These are phyloP conservation scores for Podochytrium sp. DNA, from an alignment of 192 early-diverging fungal species.

Conservation along the genomic window DNA sequence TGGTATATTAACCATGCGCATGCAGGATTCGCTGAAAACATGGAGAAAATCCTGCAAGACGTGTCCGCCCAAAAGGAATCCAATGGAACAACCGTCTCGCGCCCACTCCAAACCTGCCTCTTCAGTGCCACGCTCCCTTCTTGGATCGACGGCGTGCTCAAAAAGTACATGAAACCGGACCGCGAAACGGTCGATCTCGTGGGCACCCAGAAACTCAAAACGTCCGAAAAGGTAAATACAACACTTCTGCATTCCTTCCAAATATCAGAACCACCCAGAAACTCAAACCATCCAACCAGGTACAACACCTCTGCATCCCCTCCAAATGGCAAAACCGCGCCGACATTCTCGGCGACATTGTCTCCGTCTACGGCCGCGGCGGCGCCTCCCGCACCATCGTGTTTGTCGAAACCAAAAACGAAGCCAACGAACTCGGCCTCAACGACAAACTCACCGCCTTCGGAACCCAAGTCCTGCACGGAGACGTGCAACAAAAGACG, in stretches of 20 bases:
- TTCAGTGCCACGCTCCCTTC: conserved; percentile 86
- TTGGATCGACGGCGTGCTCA: conserved; percentile 68
- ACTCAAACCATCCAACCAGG: no score
- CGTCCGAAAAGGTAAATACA: conserved; percentile 76
- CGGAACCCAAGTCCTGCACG: conserved; percentile 83
- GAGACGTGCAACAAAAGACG: conserved; percentile 80
- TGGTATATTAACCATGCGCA: neutral
- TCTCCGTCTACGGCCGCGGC: conserved; percentile 80
- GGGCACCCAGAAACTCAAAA: conserved; percentile 86
- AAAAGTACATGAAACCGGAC: conserved; percentile 60
- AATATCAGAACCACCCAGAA: conserved; percentile 87
- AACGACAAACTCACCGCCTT: conserved; percentile 74
- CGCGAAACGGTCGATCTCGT: conserved; percentile 78
- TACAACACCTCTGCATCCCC: conserved; percentile 83
- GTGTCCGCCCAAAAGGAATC: conserved; percentile 79
- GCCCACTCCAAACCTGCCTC: conserved; percentile 69
- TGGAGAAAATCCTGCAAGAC: conserved; percentile 76
- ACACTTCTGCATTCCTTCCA: conserved; percentile 83
- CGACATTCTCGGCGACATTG: conserved; percentile 92
- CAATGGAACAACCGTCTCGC: conserved; percentile 15
- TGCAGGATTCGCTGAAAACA: conserved; percentile 69
- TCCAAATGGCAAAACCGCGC: conserved; percentile 87
- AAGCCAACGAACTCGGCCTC: conserved; percentile 79
- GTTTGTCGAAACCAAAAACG: conserved; percentile 93
- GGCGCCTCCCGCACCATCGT: conserved; percentile 83